Percentiles rank a stretch among this genome's conserved stretches.
Conservation (phyloP, 2,329 filamentous ascomycete species). For the Paracorniculantispora psalliotae region DNA sequence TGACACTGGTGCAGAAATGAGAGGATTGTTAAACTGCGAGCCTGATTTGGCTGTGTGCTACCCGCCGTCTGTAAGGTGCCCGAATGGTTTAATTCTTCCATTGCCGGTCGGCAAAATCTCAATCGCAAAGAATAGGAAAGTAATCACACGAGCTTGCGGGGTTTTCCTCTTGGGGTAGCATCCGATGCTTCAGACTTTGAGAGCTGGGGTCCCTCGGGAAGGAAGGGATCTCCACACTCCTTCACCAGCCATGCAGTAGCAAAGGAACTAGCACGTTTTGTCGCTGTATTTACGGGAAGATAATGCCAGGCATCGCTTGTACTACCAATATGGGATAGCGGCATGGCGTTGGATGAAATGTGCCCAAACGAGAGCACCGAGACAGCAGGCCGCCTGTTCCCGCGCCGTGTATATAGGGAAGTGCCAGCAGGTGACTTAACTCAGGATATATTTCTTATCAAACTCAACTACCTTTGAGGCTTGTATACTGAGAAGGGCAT, state of each 20-base stretch:
- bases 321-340: background rate
- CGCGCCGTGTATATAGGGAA: background rate
- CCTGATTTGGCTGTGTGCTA: no score
- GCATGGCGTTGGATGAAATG: background rate
- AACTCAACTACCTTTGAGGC: background rate
- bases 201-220: background rate
- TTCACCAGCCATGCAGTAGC: background rate
- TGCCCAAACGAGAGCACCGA: background rate
- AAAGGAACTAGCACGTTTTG: background rate
- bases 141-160: background rate
- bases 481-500: background rate
- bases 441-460: background rate
- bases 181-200: background rate
- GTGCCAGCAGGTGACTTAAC: background rate
- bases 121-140: background rate
- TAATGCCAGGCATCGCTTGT: background rate
- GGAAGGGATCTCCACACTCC: background rate
- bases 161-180: background rate
- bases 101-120: background rate
- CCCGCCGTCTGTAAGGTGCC: background rate
- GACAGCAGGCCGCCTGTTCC: background rate
- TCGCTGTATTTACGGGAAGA: background rate
- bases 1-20: no score
- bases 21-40: no score
- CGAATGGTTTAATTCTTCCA: background rate